Base-by-base conservation (phyloP, 2,329 filamentous ascomycete species). In the Corynespora cassiicola region DNA sequence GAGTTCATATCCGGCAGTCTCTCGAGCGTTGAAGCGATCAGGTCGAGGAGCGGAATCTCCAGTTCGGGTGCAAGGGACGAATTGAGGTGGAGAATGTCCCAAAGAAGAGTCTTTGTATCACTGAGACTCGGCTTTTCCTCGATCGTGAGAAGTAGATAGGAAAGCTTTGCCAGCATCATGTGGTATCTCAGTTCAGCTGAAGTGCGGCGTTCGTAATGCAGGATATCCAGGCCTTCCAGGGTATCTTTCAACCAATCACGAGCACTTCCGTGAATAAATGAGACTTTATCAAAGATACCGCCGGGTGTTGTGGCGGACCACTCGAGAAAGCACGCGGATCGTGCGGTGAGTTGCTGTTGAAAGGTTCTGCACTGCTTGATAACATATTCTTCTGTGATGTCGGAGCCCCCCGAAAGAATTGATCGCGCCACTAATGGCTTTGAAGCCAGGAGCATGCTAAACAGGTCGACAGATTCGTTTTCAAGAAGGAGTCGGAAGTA, bases 301-400 rank as follows among this genome's bases (percentile, higher is more conserved):
- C 8, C 14, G 9, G 6, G 19, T 6, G 14, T 17, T 31, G 14
- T 8, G 6, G 3, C 9, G 15, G 24, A 19, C 7, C 33, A 11
- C 6, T 36, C 32, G 17, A 42, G 16, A 20, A 42, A 19, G 3
- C 28, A 27, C 6, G 27, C 39, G 15, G 32, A 42, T 11, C 39
- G 18, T 6, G 33, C 16, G 5, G 22, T 14, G 6, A 42, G 4
- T 23, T 42, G 39, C 2, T 10, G 17, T 12, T 24, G 20, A 12
- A 37, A 37, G 17, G 24, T 23, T 25, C 7, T 19, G 21, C 19
- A 27, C 12, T 22, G 19, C 22, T 23, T 9, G 10, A 31, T 9
- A 5, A 31, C 6, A 23, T 37, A 8, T 4, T 24, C 6, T 12
- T 31, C 19, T 4, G 16, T 28, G 7, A 31, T 16, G 10, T 22